These are phyloP conservation scores for Flaveria sonorensis DNA, from an alignment of 129 eudicot species.

Conservation along the genomic window DNA sequence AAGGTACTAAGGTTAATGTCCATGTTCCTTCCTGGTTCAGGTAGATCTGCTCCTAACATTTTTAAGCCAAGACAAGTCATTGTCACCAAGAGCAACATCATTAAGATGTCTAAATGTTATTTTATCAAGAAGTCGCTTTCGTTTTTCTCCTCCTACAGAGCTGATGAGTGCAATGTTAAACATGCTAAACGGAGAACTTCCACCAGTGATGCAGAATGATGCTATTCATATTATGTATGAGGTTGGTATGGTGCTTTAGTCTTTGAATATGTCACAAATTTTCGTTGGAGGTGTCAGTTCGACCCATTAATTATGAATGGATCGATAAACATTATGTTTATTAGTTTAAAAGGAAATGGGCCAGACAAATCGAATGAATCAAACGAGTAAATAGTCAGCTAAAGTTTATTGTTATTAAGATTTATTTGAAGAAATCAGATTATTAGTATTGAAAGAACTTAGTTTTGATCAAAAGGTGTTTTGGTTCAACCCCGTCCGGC, in stretches of 20 bases:
- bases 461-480: neutral
- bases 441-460: neutral
- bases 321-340: neutral
- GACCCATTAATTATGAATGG: neutral
- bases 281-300: neutral
- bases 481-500: neutral
- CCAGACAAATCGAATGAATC: neutral
- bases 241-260: slow-evolving; percentile 43
- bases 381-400: neutral
- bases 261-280: slow-evolving; percentile 14
- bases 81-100: slow-evolving; percentile 52
- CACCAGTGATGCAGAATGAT: slow-evolving; percentile 54
- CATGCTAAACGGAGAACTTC: slow-evolving; percentile 43
- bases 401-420: neutral
- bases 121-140: slow-evolving; percentile 46
- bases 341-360: neutral
- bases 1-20: slow-evolving; percentile 15
- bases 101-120: slow-evolving; percentile 62
- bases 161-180: slow-evolving; percentile 40
- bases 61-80: slow-evolving; percentile 48
- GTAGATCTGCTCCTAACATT: slow-evolving; percentile 58
- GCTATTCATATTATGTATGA: slow-evolving; percentile 56
- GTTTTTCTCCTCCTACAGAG: slow-evolving; percentile 41
- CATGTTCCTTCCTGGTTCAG: slow-evolving; percentile 47
- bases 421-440: neutral